phyloP scores from a whole-genome alignment of 768 basidiomycete species.

The Hygrocybe coccinea region DNA sequence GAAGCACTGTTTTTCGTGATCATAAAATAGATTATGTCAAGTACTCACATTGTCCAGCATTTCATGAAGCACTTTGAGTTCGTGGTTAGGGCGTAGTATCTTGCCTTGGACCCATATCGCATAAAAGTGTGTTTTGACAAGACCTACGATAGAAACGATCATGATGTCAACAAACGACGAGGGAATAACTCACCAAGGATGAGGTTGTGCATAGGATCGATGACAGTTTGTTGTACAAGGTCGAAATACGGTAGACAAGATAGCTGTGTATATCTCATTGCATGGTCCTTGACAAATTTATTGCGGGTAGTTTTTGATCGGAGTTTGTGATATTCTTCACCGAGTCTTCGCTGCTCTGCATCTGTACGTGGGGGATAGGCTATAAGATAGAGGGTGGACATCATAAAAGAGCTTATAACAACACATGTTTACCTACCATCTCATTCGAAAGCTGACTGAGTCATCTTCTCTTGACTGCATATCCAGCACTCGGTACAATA shows the following conservation, averaged over 20 bases:
- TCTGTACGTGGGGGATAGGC: too few relatives aligned
- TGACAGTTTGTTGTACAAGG: constrained; percentile 20
- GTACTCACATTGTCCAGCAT: background rate
- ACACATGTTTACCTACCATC: background rate
- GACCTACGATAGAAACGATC: constrained; percentile 11
- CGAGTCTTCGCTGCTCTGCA: too few relatives aligned
- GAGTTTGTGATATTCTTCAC: background rate
- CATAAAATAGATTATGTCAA: background rate
- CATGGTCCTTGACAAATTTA: background rate
- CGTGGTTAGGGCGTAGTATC: constrained; percentile 9
- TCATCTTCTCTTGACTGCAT: too few relatives aligned
- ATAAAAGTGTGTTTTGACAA: constrained; percentile 24
- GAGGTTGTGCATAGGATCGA: constrained; percentile 33
- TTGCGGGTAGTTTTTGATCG: background rate
- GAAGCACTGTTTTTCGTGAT: background rate
- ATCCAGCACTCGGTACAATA: constrained; percentile 35
- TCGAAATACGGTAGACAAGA: constrained; percentile 28
- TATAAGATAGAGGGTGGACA: too few relatives aligned
- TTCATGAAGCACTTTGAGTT: constrained; percentile 1
- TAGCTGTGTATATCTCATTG: constrained; percentile 12
- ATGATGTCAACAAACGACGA: background rate
- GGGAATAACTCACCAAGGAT: constrained; percentile 20
- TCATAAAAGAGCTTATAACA: too few relatives aligned
- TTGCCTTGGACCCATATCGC: constrained; percentile 16
- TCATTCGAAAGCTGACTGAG: background rate